Evolutionary conservation across 2,329 filamentous ascomycete species (phyloP).

Genomic region (Aspergillus ruber): DNA sequence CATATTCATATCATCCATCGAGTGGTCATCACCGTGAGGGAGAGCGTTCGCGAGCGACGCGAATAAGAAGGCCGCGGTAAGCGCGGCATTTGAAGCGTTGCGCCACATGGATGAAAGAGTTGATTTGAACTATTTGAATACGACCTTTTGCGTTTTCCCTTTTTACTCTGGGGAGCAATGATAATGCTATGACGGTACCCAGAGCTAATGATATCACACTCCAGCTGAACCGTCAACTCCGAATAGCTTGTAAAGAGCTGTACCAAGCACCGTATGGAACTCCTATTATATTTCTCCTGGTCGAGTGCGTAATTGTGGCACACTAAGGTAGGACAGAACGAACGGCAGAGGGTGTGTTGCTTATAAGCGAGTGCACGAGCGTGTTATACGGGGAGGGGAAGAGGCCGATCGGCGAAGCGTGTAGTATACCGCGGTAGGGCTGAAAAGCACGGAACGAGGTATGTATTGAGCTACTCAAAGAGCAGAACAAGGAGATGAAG

Average conservation of each 20-base stretch:
- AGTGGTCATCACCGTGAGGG: conserved; percentile 29
- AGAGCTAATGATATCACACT: background rate
- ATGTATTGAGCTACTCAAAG: too few relatives aligned
- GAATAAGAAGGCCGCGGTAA: conserved; percentile 24
- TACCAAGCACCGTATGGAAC: too few relatives aligned
- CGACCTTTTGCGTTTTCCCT: background rate
- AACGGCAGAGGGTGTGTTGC: too few relatives aligned
- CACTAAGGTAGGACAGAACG: too few relatives aligned
- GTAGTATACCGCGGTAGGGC: too few relatives aligned
- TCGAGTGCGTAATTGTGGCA: too few relatives aligned
- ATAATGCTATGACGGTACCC: background rate
- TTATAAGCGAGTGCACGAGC: too few relatives aligned
- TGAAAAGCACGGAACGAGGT: too few relatives aligned
- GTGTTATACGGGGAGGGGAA: too few relatives aligned
- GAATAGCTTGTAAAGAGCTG: background rate
- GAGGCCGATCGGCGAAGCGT: too few relatives aligned
- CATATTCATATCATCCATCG: conserved; percentile 26
- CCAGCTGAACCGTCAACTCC: background rate
- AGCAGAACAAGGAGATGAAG: background rate
- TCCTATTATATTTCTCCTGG: too few relatives aligned
- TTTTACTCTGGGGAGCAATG: background rate
- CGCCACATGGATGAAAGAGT: conserved; percentile 17
- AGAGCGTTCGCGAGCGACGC: conserved; percentile 24
- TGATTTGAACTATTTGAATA: background rate
- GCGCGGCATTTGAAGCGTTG: conserved; percentile 18